Evolutionary conservation across 768 basidiomycete genomes (phyloP), one percentile per base, ranked within the genome.

Genomic region (Grammothele lineata): DNA sequence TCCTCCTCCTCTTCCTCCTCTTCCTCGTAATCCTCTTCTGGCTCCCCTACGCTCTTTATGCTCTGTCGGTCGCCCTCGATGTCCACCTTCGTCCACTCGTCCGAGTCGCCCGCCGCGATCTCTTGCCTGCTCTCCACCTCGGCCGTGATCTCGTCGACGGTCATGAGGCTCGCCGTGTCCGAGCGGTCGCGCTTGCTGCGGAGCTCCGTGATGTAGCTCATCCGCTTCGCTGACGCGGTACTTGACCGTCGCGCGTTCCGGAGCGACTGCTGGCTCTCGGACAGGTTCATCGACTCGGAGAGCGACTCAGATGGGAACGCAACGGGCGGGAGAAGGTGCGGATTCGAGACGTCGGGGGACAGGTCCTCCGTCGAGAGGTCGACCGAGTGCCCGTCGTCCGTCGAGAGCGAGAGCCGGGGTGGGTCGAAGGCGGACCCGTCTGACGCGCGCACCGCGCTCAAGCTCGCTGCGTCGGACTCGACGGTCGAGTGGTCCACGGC

Each of bases 81-180:
- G 37, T 81, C 83, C 3, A 89, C 81, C 56, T 77, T 77, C 0
- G 86, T 87, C 81, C 87, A 90, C 27, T 85, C 89, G 37, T 89
- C 78, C 9, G 71, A 51, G 17, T 55, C 56, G 12, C 46, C 73
- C 1, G 70, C 70, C 39, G 70, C 74, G 57, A 77, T 81, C 43
- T 75, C 78, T 48, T 78, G 69, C 30, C 80, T 72, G 57, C 82
- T 90, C 63, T 87, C 95, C 7, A 99, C 88, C 59, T 95, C 88
- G 9, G 92, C 93, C 0, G 96, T 97, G 58, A 99, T 96, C 67
- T 99, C 92, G 60, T 99, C 95, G 19, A 99, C 90, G 0, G 95
- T 99, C 66, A 97, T 76, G 58, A 97, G 68, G 56, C 89, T 92
- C 4, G 90, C 91, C 7, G 92, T 91, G 59, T 95, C 92, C 0